These are phyloP conservation scores for Candida incommunis DNA, from an alignment of 805 yeast species.

Conservation along the genomic window DNA sequence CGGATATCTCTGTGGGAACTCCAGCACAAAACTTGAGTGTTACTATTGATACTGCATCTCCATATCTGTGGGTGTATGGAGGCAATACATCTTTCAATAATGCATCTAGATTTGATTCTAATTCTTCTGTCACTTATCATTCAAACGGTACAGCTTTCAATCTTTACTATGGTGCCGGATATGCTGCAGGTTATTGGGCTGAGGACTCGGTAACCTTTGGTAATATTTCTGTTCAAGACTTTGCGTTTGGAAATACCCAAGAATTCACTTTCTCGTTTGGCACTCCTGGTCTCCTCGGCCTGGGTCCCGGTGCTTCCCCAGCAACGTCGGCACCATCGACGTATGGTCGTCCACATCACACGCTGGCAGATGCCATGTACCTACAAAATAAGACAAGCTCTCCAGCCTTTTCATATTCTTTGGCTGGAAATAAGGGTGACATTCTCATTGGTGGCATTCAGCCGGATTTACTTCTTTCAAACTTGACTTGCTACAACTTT, in stretches of 20 bases:
- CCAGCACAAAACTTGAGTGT: conserved; percentile 30
- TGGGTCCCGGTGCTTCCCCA: conserved; percentile 12
- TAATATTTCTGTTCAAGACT: conserved; percentile 7
- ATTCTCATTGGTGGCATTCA: conserved; percentile 22
- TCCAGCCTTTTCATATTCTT: conserved; percentile 13
- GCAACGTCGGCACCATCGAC: conserved; percentile 8
- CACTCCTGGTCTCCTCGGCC: conserved; percentile 16
- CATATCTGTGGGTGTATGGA: conserved; percentile 34
- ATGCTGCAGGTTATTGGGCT: conserved; percentile 20
- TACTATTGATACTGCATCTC: conserved; percentile 35
- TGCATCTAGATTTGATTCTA: conserved; percentile 16
- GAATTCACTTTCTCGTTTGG: conserved; percentile 12
- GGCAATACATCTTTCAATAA: conserved; percentile 17
- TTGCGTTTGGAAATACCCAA: conserved; percentile 19
- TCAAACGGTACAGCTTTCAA: conserved; percentile 22
- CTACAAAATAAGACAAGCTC: conserved; percentile 11
- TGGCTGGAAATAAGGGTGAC: conserved; percentile 14
- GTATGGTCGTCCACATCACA: conserved; percentile 7
- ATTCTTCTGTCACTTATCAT: conserved; percentile 19
- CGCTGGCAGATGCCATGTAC: conserved; percentile 13
- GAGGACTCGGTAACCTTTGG: conserved; percentile 15
- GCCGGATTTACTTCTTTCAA: conserved; percentile 5
- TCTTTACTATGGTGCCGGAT: conserved; percentile 26
- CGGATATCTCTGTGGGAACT: conserved; percentile 25
- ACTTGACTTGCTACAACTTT: conserved; percentile 5